These are phyloP conservation scores for Mortierella sp. DNA, from an alignment of 371 early-diverging fungal genomes.

Conservation along the genomic window DNA sequence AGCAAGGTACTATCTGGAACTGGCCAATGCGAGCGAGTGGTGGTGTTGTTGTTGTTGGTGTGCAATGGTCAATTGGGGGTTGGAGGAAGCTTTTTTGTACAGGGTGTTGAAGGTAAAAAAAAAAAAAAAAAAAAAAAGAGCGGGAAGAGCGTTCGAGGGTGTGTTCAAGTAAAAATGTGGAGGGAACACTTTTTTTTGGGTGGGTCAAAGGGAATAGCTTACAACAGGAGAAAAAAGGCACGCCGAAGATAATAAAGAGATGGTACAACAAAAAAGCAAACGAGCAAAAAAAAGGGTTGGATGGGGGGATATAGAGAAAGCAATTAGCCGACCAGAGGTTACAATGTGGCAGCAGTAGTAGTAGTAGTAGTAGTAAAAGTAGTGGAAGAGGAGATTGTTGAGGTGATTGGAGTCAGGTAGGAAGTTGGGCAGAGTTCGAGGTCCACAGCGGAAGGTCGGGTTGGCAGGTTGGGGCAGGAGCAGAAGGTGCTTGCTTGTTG, in stretches of 20 bases:
- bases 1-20: conserved; percentile 16
- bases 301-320: background rate
- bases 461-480: conserved; percentile 21
- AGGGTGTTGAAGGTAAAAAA: conserved; percentile 8
- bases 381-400: background rate
- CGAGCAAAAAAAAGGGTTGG: conserved; percentile 1
- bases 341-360: conserved; percentile 12
- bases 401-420: background rate
- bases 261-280: conserved; percentile 8
- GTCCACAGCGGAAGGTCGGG: conserved; percentile 16
- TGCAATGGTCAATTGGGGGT: background rate
- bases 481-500: conserved; percentile 34
- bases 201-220: conserved; percentile 8
- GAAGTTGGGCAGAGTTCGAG: conserved; percentile 11
- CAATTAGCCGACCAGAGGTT: conserved; percentile 23
- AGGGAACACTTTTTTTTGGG: conserved; percentile 33
- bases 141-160: background rate
- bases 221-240: conserved; percentile 15
- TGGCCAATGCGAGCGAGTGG: conserved; percentile 16
- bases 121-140: background rate
- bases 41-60: background rate
- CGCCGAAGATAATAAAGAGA: conserved; percentile 6
- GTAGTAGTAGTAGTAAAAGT: background rate
- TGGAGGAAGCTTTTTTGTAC: conserved; percentile 20
- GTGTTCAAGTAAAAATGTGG: conserved; percentile 14